These are phyloP conservation scores for Hordeum pubiflorum DNA, from an alignment of 202 grass and related monocot genomes.

Conservation along the genomic window DNA sequence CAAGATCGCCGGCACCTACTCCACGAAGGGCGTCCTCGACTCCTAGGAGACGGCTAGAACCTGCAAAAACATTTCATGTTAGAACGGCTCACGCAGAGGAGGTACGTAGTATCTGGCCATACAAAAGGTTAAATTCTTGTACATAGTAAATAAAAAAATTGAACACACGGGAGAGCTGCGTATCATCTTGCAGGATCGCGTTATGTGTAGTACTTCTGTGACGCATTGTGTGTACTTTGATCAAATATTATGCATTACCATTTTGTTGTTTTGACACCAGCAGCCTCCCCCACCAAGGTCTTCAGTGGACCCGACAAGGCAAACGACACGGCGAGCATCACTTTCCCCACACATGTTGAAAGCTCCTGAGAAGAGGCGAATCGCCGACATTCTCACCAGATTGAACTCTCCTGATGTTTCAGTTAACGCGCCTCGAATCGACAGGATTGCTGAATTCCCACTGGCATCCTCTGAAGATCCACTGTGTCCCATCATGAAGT, in stretches of 20 bases:
- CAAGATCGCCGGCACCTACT: conserved; percentile 39
- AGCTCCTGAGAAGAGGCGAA: conserved; percentile 23
- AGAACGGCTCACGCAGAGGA: conserved; percentile 51
- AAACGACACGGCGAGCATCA: conserved; percentile 43
- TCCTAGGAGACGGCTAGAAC: conserved; percentile 43
- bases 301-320: conserved; percentile 8
- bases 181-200: no score
- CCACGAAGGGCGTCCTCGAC: conserved; percentile 52
- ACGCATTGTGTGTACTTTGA: neutral
- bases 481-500: conserved; percentile 26
- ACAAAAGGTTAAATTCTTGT: neutral
- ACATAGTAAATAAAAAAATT: no score
- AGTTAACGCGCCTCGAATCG: conserved; percentile 78
- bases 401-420: conserved; percentile 83
- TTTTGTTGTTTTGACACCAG: neutral
- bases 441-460: conserved; percentile 81
- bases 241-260: neutral
- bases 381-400: conserved; percentile 29
- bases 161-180: no score
- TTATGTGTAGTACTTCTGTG: neutral
- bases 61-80: conserved; percentile 67
- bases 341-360: conserved; percentile 35
- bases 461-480: conserved; percentile 58
- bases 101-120: conserved; percentile 30
- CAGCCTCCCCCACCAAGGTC: conserved; percentile 16